phyloP scores from a whole-genome alignment of 345 rosid genomes.

The Salix koriyanagi region DNA sequence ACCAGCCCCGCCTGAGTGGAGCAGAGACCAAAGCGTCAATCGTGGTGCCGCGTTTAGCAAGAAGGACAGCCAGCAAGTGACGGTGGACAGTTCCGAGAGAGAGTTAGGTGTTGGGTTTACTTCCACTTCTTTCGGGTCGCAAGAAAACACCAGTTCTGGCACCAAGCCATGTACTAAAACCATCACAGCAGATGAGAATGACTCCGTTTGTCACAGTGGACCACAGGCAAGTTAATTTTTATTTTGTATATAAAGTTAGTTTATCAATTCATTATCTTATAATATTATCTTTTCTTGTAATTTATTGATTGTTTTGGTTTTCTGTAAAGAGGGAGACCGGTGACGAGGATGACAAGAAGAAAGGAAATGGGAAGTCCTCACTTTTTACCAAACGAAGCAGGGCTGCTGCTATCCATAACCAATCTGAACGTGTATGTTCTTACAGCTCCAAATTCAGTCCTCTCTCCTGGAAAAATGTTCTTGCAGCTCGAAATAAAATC shows the following conservation, averaged over 20 bases:
- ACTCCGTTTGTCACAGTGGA: conserved; percentile 65
- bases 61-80: conserved; percentile 40
- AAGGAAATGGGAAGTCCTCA: conserved; percentile 53
- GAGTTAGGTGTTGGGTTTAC: conserved; percentile 43
- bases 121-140: conserved; percentile 56
- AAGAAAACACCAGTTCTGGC: conserved; percentile 45
- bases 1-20: conserved; percentile 48
- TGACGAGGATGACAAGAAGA: conserved; percentile 43
- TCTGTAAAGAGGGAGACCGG: conserved; percentile 29
- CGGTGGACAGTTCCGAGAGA: conserved; percentile 52
- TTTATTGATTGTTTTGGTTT: neutral
- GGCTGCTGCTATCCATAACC: conserved; percentile 96
- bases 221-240: conserved; percentile 36
- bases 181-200: conserved; percentile 54
- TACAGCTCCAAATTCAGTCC: neutral
- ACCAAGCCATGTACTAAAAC: conserved; percentile 24
- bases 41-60: conserved; percentile 52
- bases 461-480: neutral
- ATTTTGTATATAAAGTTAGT: neutral
- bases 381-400: conserved; percentile 73
- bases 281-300: neutral
- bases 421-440: conserved; percentile 81
- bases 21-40: conserved; percentile 55
- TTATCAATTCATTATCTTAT: neutral
- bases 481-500: neutral